Evolutionary conservation across 768 basidiomycete species (phyloP).

Genomic region (Dioszegia hungarica): DNA sequence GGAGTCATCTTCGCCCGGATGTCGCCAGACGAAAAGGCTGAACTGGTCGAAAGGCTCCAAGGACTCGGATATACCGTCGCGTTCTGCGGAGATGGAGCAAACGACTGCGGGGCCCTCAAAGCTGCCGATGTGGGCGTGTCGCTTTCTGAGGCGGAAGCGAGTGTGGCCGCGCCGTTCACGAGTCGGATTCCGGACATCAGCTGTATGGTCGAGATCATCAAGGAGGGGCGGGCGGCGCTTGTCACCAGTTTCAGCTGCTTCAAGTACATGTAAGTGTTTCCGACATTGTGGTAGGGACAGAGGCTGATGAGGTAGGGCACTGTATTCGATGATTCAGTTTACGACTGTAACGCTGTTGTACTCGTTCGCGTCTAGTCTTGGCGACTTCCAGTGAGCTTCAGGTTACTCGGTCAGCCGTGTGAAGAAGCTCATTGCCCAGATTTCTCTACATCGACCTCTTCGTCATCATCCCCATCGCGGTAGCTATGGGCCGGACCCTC

Average conservation of each 20-base stretch:
- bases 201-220: slow-evolving; percentile 93
- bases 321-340: slow-evolving; percentile 98
- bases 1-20: slow-evolving; percentile 95
- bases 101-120: slow-evolving; percentile 96
- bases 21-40: slow-evolving; percentile 99
- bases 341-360: slow-evolving; percentile 95
- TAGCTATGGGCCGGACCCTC: slow-evolving; percentile 92
- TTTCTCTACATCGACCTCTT: slow-evolving; percentile 97
- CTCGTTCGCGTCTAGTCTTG: slow-evolving; percentile 90
- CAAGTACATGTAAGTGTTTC: slow-evolving; percentile 84
- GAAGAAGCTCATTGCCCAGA: slow-evolving; percentile 49
- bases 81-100: slow-evolving; percentile 98
- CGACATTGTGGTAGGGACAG: not conserved
- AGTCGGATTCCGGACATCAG: slow-evolving; percentile 88
- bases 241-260: slow-evolving; percentile 99
- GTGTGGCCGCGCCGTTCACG: slow-evolving; percentile 96
- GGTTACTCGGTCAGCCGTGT: not conserved
- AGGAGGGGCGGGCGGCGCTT: slow-evolving; percentile 88
- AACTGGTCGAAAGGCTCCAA: slow-evolving; percentile 91
- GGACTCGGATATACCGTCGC: slow-evolving; percentile 89
- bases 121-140: slow-evolving; percentile 97
- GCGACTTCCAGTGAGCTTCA: slow-evolving; percentile 77
- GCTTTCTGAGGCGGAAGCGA: slow-evolving; percentile 94
- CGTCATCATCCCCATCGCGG: slow-evolving; percentile 94
- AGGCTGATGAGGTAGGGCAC: slow-evolving; percentile 60